Conservation (phyloP, 257 asterid genomes). For the Fraxinus excelsior region DNA sequence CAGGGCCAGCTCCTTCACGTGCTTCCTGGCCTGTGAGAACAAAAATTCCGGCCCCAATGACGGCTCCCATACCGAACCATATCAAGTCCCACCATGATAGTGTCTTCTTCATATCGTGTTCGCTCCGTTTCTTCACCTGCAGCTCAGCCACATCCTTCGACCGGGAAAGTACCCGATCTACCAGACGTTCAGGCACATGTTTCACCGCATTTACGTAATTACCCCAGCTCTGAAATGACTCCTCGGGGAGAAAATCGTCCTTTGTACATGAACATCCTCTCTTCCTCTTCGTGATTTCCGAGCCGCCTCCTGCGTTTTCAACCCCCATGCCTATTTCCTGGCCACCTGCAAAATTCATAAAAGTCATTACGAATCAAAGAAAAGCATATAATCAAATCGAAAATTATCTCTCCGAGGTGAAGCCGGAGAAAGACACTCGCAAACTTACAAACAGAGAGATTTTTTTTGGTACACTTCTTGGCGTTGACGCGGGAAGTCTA, state of each 20-base stretch:
- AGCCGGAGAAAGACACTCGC: neutral
- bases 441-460: neutral
- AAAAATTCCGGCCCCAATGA: conserved; percentile 69
- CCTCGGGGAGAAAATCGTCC: conserved; percentile 75
- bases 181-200: conserved; percentile 51
- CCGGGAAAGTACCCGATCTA: conserved; percentile 50
- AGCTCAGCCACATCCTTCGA: conserved; percentile 49
- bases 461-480: neutral
- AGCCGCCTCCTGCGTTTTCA: conserved; percentile 16
- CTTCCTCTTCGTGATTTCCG: conserved; percentile 28
- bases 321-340: neutral
- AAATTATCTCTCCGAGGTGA: neutral
- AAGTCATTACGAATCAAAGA: neutral
- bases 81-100: conserved; percentile 72
- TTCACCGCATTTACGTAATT: conserved; percentile 50
- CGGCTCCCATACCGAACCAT: conserved; percentile 79
- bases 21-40: conserved; percentile 70
- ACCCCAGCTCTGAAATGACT: conserved; percentile 61
- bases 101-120: conserved; percentile 55
- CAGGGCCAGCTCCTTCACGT: conserved; percentile 49
- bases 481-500: neutral
- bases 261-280: conserved; percentile 42
- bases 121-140: conserved; percentile 55
- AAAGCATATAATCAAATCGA: neutral
- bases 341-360: neutral